Evolutionary conservation across 2,329 filamentous ascomycete species (phyloP).

Genomic region (Xylariaceae sp.): DNA sequence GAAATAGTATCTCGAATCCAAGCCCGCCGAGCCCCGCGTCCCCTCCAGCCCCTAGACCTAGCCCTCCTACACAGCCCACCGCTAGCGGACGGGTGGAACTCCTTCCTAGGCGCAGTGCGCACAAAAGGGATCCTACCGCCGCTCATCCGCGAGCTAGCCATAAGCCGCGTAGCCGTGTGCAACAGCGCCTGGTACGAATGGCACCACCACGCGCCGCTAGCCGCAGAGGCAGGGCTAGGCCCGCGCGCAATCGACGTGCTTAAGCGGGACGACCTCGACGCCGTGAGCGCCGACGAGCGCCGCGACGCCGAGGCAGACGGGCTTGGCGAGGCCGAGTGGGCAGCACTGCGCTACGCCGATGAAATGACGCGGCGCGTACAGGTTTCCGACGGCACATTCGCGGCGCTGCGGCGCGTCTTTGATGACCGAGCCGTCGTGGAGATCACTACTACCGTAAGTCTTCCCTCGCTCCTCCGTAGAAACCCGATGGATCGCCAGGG

Average conservation of each 20-base stretch:
- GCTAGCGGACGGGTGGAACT: constrained; percentile 73
- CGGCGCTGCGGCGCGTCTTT: constrained; percentile 56
- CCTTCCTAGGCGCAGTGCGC: constrained; percentile 61
- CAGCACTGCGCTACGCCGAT: constrained; percentile 69
- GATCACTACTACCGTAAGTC: constrained; percentile 66
- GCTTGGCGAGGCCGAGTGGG: constrained; percentile 59
- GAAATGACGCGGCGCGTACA: constrained; percentile 75
- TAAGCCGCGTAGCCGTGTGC: constrained; percentile 74
- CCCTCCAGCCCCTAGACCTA: constrained; percentile 70
- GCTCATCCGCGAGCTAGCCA: constrained; percentile 69
- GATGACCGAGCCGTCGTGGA: constrained; percentile 72
- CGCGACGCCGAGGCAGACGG: constrained; percentile 21
- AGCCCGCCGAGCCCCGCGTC: constrained; percentile 62
- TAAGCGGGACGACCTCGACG: constrained; percentile 30
- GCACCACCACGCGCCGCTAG: constrained; percentile 70
- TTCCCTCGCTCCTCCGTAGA: background rate
- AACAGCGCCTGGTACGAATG: constrained; percentile 86
- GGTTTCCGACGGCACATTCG: constrained; percentile 67
- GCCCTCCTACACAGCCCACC: constrained; percentile 69
- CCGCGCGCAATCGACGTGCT: constrained; percentile 43
- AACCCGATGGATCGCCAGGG: no score
- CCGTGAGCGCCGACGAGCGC: constrained; percentile 27
- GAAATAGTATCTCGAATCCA: constrained; percentile 61
- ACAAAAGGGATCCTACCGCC: constrained; percentile 48
- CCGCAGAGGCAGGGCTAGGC: constrained; percentile 53